A percentile compares a stretch with the other conserved stretches of the same genome.
Evolutionary conservation across 495 filamentous ascomycete genomes (phyloP).

Genomic region (Hamigera avellanea): DNA sequence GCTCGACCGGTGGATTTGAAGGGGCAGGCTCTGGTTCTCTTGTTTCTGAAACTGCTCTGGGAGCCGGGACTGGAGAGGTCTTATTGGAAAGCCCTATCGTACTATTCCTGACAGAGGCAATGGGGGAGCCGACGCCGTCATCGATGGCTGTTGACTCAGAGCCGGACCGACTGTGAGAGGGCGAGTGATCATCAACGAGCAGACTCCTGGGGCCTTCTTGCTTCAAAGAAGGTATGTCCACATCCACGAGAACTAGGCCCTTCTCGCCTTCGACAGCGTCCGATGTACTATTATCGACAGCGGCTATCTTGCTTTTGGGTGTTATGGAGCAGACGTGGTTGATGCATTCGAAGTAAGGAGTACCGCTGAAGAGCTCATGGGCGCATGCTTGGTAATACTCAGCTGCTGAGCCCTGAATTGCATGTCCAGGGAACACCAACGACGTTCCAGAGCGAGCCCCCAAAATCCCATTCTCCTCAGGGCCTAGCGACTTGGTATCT

Average conservation of each 20-base stretch:
- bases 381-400: slow-evolving; percentile 44
- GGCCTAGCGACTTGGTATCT: not conserved
- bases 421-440: slow-evolving; percentile 17
- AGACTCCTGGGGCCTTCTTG: not conserved
- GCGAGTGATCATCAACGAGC: not conserved
- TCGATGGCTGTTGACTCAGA: too few relatives aligned
- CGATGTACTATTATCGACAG: not conserved
- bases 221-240: not conserved
- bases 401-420: slow-evolving; percentile 31
- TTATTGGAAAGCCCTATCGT: too few relatives aligned
- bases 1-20: too few relatives aligned
- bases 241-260: slow-evolving; percentile 5
- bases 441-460: slow-evolving; percentile 5
- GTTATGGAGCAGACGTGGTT: slow-evolving; percentile 37
- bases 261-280: slow-evolving; percentile 4
- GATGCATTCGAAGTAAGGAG: slow-evolving; percentile 37
- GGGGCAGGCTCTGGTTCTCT: not conserved
- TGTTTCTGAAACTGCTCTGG: too few relatives aligned
- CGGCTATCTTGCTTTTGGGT: slow-evolving; percentile 7
- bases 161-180: too few relatives aligned
- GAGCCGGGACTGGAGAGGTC: too few relatives aligned
- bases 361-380: slow-evolving; percentile 36
- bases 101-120: too few relatives aligned
- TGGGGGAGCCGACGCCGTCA: too few relatives aligned
- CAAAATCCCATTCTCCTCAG: not conserved